Percentiles rank a stretch among this genome's conserved stretches.
Evolutionary conservation across 768 basidiomycete genomes (phyloP).

Genomic region (Leccinum olivaceopallidum): DNA sequence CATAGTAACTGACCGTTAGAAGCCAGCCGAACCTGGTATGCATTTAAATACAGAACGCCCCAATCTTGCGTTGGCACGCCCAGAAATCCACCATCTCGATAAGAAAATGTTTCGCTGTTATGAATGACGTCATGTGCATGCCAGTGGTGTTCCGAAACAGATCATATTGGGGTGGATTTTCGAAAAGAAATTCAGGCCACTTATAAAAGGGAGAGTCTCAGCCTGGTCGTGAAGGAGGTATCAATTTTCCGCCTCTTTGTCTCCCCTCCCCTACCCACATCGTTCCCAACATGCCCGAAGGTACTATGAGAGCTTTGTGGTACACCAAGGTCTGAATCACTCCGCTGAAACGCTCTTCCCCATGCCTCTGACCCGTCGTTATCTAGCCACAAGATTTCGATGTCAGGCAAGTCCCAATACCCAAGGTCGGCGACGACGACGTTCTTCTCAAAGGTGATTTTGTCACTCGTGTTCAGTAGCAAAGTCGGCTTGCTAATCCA

Average conservation of each 20-base stretch:
- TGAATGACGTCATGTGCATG: conserved; percentile 30
- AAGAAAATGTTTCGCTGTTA: neutral
- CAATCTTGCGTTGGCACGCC: neutral
- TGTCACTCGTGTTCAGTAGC: neutral
- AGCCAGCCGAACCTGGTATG: neutral
- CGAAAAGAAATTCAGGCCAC: conserved; percentile 5
- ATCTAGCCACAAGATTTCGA: conserved; percentile 65
- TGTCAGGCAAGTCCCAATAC: conserved; percentile 67
- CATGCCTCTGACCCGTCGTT: conserved; percentile 12
- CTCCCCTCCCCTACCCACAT: neutral
- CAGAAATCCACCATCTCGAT: neutral
- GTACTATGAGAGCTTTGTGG: conserved; percentile 75
- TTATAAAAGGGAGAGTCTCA: conserved; percentile 22
- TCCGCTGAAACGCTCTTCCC: conserved; percentile 1
- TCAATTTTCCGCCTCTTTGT: conserved; percentile 8
- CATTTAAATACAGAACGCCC: neutral
- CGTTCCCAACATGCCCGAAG: conserved; percentile 46
- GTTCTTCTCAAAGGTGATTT: conserved; percentile 69
- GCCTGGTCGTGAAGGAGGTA: conserved; percentile 1
- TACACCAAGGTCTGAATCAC: conserved; percentile 56
- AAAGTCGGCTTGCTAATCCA: conserved; percentile 3
- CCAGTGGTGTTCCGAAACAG: conserved; percentile 21
- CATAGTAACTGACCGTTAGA: too few relatives aligned
- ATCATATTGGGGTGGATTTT: conserved; percentile 5
- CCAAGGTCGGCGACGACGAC: conserved; percentile 64